Conservation (phyloP, 371 early-diverging fungal genomes). For the Smittium mucronatum region DNA sequence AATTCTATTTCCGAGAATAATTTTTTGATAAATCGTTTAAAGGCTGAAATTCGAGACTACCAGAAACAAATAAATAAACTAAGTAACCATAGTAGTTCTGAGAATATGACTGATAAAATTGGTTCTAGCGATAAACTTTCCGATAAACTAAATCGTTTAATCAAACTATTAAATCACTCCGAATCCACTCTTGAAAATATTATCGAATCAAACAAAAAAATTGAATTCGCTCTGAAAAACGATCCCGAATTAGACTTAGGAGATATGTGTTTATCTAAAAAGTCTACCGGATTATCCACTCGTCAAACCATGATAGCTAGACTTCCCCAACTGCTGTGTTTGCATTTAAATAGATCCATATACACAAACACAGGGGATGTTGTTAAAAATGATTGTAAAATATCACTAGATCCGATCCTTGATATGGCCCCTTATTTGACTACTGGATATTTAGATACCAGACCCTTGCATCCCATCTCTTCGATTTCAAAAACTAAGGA, state of each 20-base stretch:
- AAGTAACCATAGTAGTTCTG: background rate
- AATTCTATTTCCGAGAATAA: background rate
- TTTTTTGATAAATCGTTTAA: constrained; percentile 16
- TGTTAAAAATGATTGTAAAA: constrained; percentile 56
- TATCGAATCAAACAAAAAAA: constrained; percentile 15
- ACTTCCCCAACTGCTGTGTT: constrained; percentile 47
- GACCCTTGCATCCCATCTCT: constrained; percentile 44
- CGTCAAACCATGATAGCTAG: constrained; percentile 50
- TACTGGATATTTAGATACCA: constrained; percentile 40
- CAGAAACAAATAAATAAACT: constrained; percentile 2
- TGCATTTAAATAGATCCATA: constrained; percentile 70
- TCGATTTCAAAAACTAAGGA: background rate
- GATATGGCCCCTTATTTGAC: constrained; percentile 57
- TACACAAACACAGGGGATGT: constrained; percentile 47
- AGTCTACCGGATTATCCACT: constrained; percentile 37
- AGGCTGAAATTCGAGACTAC: constrained; percentile 11
- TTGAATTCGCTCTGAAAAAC: constrained; percentile 14
- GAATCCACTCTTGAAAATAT: constrained; percentile 3
- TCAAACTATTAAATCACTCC: constrained; percentile 13
- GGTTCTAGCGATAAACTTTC: background rate
- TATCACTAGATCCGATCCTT: constrained; percentile 50
- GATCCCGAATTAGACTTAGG: constrained; percentile 20
- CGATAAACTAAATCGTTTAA: background rate
- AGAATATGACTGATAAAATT: background rate
- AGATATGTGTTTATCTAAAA: constrained; percentile 20